Percentiles rank a stretch among this genome's conserved stretches.
Conservation (phyloP, 768 basidiomycete species). For the Tylopilus subfusipes region DNA sequence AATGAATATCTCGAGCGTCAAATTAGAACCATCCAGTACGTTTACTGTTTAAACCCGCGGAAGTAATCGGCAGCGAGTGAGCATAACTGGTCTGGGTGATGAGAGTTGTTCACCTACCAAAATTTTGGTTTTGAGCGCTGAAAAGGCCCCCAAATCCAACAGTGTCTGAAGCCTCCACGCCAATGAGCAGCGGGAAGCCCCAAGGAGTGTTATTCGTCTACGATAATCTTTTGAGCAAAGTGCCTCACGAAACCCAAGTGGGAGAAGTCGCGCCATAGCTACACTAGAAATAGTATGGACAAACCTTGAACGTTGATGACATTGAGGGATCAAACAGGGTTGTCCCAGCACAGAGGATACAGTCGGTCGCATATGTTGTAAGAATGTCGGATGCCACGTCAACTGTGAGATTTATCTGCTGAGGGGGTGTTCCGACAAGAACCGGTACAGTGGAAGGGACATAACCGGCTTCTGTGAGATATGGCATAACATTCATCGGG, state of each 20-base stretch:
- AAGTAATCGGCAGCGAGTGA: not conserved
- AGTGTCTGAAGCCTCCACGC: slow-evolving; percentile 17
- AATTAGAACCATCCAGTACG: slow-evolving; percentile 22
- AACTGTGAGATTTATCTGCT: slow-evolving; percentile 26
- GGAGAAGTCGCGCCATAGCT: not conserved
- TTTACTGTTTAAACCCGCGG: slow-evolving; percentile 13
- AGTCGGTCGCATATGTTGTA: slow-evolving; percentile 20
- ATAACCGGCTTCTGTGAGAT: slow-evolving; percentile 10
- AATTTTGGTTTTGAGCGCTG: slow-evolving; percentile 7
- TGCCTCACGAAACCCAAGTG: not conserved
- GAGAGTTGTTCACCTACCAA: slow-evolving; percentile 8
- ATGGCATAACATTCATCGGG: slow-evolving; percentile 20
- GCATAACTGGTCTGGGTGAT: not conserved
- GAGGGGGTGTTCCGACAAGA: slow-evolving; percentile 27
- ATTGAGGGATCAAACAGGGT: slow-evolving; percentile 19
- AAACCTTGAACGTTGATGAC: slow-evolving; percentile 26
- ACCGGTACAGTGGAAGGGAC: slow-evolving; percentile 16
- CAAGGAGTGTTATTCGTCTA: slow-evolving; percentile 21
- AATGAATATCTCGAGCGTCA: not conserved
- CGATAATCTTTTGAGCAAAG: not conserved
- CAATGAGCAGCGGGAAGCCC: slow-evolving; percentile 14
- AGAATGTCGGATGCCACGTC: slow-evolving; percentile 10
- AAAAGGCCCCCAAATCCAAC: slow-evolving; percentile 22
- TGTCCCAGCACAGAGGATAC: slow-evolving; percentile 25
- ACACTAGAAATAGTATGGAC: not conserved